Conservation (phyloP, 2,329 filamentous ascomycete genomes). For the Diaporthe sp. region DNA sequence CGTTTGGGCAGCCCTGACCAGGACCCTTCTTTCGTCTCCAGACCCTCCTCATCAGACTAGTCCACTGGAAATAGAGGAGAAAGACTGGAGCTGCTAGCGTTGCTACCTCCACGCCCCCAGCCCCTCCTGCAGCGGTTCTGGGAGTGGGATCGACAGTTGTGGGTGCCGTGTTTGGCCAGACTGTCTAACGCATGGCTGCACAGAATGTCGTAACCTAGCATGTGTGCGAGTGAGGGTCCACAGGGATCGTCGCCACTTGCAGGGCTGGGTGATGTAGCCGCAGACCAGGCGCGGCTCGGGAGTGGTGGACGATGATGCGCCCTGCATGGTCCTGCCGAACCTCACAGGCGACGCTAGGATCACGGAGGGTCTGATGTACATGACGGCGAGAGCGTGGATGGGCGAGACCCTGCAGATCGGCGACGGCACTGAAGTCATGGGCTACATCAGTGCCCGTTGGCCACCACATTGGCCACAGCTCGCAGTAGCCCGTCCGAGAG, state of each 20-base stretch:
- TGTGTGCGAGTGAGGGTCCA: slow-evolving; percentile 34
- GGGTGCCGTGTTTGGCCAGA: slow-evolving; percentile 40
- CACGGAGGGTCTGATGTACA: slow-evolving; percentile 40
- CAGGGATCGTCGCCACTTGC: slow-evolving; percentile 41
- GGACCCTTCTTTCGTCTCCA: slow-evolving; percentile 35
- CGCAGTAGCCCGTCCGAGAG: slow-evolving; percentile 13
- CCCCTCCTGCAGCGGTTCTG: slow-evolving; percentile 39
- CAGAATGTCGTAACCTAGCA: slow-evolving; percentile 43
- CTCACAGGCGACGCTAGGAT: slow-evolving; percentile 36
- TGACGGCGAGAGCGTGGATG: slow-evolving; percentile 12
- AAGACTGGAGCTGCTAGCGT: slow-evolving; percentile 33
- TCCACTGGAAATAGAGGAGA: slow-evolving; percentile 19
- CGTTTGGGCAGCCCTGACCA: slow-evolving; percentile 24
- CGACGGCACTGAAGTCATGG: slow-evolving; percentile 42
- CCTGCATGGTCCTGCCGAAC: slow-evolving; percentile 33
- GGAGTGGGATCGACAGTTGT: slow-evolving; percentile 44
- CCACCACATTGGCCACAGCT: slow-evolving; percentile 37
- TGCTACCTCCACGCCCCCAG: slow-evolving; percentile 42
- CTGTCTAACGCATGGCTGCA: slow-evolving; percentile 41
- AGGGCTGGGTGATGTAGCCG: slow-evolving; percentile 41
- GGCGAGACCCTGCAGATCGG: slow-evolving; percentile 47
- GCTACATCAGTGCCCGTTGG: slow-evolving; percentile 40
- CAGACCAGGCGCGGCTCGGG: slow-evolving; percentile 27
- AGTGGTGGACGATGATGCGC: slow-evolving; percentile 37
- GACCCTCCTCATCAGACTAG: slow-evolving; percentile 21